Evolutionary conservation across 345 rosid species (phyloP).

Genomic region (Rhodomyrtus tomentosa): DNA sequence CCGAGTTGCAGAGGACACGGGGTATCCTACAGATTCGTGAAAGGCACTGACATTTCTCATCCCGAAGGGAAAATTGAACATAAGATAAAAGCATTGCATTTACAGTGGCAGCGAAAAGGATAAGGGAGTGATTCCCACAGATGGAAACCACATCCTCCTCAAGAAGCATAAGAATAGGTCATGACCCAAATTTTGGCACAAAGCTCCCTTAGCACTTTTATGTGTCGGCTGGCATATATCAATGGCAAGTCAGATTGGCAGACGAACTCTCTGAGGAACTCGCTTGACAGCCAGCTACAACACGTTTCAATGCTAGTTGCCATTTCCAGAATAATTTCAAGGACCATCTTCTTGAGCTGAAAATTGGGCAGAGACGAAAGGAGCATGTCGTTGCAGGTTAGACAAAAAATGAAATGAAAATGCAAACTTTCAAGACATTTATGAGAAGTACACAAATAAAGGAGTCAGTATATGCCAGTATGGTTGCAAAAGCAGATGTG

Average conservation of each 20-base stretch:
- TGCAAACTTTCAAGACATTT: background rate
- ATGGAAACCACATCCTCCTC: background rate
- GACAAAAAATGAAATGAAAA: background rate
- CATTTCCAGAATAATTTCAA: background rate
- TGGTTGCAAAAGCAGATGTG: background rate
- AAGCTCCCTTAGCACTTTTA: background rate
- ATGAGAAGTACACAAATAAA: background rate
- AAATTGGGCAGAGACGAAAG: background rate
- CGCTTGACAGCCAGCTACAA: background rate
- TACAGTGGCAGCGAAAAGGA: background rate
- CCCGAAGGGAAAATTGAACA: background rate
- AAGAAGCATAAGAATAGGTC: background rate
- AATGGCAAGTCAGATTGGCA: background rate
- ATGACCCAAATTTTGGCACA: background rate
- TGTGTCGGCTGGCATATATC: background rate
- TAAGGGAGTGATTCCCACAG: background rate
- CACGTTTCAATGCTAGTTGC: background rate
- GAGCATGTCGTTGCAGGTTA: background rate
- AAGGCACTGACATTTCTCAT: background rate
- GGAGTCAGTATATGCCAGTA: background rate
- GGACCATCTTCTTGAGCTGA: constrained; percentile 6
- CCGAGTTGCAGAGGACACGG: background rate
- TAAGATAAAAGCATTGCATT: background rate
- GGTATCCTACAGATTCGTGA: background rate
- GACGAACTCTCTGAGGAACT: background rate